Evolutionary conservation across 257 asterid genomes (phyloP).

Genomic region (Capsicum chinense): DNA sequence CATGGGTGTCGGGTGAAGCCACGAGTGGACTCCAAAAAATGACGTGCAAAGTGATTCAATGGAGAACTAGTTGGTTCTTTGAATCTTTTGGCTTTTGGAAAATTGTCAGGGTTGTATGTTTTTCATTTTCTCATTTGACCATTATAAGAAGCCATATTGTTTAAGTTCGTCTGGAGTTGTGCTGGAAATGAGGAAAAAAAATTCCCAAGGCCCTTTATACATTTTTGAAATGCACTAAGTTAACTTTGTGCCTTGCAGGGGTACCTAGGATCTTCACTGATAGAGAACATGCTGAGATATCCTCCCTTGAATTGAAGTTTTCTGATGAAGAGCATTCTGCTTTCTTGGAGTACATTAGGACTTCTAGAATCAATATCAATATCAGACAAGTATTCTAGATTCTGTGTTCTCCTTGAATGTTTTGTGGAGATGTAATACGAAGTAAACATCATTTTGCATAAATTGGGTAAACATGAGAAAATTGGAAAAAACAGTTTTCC

Average conservation of each 20-base stretch:
- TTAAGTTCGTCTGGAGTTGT: background rate
- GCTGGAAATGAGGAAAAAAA: background rate
- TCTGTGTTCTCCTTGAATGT: background rate
- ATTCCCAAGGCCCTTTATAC: background rate
- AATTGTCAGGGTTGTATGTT: background rate
- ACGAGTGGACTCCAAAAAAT: background rate
- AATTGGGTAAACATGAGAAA: background rate
- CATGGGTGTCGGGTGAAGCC: background rate
- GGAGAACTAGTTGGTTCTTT: background rate
- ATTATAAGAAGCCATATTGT: background rate
- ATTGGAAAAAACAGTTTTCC: background rate
- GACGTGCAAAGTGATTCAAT: background rate
- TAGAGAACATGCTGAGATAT: conserved; percentile 64
- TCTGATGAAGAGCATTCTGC: conserved; percentile 48
- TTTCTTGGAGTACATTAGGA: conserved; percentile 64
- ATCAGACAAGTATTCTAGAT: conserved; percentile 80
- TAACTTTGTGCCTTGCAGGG: conserved; percentile 51
- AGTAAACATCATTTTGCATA: background rate
- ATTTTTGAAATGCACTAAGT: conserved; percentile 8
- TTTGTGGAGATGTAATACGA: background rate
- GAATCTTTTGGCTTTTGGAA: background rate
- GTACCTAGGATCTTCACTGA: conserved; percentile 91
- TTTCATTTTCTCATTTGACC: background rate
- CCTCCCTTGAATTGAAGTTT: conserved; percentile 63
- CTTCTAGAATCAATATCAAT: conserved; percentile 92